Evolutionary conservation across 1,284 basidiomycete species (phyloP).

Genomic region (Phellinidium pouzarii): DNA sequence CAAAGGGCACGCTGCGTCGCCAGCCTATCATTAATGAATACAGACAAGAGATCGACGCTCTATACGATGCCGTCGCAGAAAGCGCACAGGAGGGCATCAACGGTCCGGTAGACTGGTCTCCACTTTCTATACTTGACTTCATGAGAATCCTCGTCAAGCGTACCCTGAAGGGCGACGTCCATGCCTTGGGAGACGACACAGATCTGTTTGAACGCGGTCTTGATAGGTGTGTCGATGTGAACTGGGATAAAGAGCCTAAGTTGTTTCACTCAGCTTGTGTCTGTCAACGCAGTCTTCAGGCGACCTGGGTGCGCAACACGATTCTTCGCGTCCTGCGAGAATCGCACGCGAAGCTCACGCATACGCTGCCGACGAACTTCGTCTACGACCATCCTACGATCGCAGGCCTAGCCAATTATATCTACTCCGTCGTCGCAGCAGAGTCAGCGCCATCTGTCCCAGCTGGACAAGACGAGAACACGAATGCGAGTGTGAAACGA

Average conservation of each 20-base stretch:
- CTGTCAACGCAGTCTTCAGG: constrained; percentile 33
- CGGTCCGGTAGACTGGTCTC: constrained; percentile 10
- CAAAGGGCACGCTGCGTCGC: constrained; percentile 30
- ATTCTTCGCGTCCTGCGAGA: constrained; percentile 30
- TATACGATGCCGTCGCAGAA: constrained; percentile 23
- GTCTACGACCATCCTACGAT: constrained; percentile 33
- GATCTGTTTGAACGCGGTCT: constrained; percentile 21
- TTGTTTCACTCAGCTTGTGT: not conserved
- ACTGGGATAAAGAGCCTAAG: not conserved
- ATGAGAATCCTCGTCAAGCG: constrained; percentile 12
- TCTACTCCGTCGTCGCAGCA: constrained; percentile 20
- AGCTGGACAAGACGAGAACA: not conserved
- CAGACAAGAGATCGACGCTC: constrained; percentile 27
- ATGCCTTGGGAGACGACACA: constrained; percentile 15
- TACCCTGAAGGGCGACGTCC: constrained; percentile 15
- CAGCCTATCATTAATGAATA: constrained; percentile 26
- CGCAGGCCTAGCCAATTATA: constrained; percentile 23
- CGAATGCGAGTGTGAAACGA: constrained; percentile 12
- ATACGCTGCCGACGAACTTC: constrained; percentile 26
- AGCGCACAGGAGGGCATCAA: constrained; percentile 16
- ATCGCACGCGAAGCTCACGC: constrained; percentile 22
- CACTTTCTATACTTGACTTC: constrained; percentile 8
- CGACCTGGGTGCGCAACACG: constrained; percentile 36
- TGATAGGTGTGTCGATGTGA: constrained; percentile 18
- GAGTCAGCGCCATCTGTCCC: too few relatives aligned